Conservation (phyloP, 345 rosid species). For the Litchi chinensis region DNA sequence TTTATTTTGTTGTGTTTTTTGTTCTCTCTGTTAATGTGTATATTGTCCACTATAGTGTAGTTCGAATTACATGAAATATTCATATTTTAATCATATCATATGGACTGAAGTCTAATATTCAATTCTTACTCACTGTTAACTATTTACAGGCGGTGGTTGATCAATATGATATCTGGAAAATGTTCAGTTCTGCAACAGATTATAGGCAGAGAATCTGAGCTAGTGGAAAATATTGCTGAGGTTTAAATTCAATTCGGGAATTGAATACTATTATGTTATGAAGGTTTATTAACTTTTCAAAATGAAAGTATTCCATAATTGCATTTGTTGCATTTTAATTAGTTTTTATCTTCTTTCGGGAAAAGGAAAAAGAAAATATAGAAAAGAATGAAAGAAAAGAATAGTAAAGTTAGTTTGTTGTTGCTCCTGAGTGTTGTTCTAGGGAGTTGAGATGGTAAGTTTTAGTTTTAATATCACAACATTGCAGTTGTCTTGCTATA, state of each 20-base stretch:
- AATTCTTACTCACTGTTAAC: slow-evolving; percentile 9
- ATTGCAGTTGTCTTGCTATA: neutral
- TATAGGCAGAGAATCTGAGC: slow-evolving; percentile 74
- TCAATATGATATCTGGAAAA: slow-evolving; percentile 65
- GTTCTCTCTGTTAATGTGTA: neutral
- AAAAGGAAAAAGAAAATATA: neutral
- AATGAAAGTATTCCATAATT: slow-evolving; percentile 16
- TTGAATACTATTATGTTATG: slow-evolving; percentile 44
- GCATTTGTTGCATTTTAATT: slow-evolving; percentile 16
- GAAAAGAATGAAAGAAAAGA: neutral
- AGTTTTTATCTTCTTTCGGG: neutral
- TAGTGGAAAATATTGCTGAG: slow-evolving; percentile 86
- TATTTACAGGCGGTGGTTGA: slow-evolving; percentile 80
- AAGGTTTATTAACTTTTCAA: slow-evolving; percentile 52
- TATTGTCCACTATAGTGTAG: neutral
- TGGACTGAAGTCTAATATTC: neutral
- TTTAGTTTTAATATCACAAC: neutral
- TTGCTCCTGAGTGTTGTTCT: neutral
- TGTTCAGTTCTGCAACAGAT: slow-evolving; percentile 50
- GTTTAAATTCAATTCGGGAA: slow-evolving; percentile 60
- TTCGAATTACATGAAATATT: neutral
- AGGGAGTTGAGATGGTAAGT: neutral
- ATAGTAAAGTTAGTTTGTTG: neutral
- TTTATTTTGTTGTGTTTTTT: neutral
- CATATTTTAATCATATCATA: slow-evolving; percentile 2